Base-by-base conservation (phyloP, 1,284 basidiomycete genomes). In the Ganoderma leucocontextum region DNA sequence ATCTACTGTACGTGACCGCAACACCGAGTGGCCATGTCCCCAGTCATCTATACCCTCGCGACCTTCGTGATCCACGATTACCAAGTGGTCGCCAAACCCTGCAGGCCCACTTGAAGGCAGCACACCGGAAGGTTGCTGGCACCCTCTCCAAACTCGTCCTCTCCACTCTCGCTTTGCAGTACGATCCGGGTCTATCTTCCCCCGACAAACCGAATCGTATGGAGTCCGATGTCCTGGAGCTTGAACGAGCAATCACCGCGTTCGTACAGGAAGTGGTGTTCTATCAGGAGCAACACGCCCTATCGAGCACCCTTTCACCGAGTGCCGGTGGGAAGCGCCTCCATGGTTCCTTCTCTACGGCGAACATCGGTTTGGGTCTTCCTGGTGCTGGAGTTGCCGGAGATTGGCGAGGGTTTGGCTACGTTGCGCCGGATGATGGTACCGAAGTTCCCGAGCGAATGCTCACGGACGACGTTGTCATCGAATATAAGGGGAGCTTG, bases 361-460 rank as follows among this genome's bases (percentile, higher is more conserved):
- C 82, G 6, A 87, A 91, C 72, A 79, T 95, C 64, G 93, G 93
- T 1, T 79, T 89, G 19, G 91, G 92, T 17, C 81, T 93, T 35
- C 85, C 91, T 62, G 93, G 92, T n/a, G 90, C 89, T 15, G 92
- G 93, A 8, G 81, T 84, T 64, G 91, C 84, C 36, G 92, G 85
- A 6, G 81, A 81, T 35, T 94, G 92, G 93, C 92, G 87, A 74
- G 93, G 93, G 19, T 91, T 93, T 71, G 93, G 93, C 36, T 94
- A 89, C 84, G 85, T 91, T 44, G 82, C 86, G 25, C 76, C 85
- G 38, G 84, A 85, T 55, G 85, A 87, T 39, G 82, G 82, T 9
- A 80, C 81, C 25, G 82, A 84, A 29, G 78, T 83, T 41, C 88
- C 90, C 4, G 81, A 83, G 71, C 84, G 81, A 58, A 75, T 83